These are phyloP conservation scores for Ogataea hybrid DNA, from an alignment of 1,139 yeast genomes.

Conservation along the genomic window DNA sequence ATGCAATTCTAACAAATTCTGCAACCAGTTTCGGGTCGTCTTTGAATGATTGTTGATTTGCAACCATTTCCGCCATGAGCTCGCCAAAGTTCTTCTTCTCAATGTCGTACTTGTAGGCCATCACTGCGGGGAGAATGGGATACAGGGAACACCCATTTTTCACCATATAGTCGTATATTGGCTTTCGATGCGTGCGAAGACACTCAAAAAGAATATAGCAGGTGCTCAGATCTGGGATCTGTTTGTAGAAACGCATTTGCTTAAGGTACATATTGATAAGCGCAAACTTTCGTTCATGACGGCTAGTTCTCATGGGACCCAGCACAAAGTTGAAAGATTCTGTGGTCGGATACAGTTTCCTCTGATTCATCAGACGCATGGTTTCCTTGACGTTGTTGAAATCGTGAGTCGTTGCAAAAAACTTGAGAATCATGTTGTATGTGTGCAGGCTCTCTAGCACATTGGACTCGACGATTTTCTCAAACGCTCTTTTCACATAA, in stretches of 20 bases:
- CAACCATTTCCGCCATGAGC: conserved; percentile 1
- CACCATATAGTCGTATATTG: conserved; percentile 12
- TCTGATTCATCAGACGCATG: conserved; percentile 7
- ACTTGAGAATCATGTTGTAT: conserved; percentile 15
- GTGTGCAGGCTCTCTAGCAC: conserved; percentile 6
- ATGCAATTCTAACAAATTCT: conserved; percentile 9
- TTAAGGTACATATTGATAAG: conserved; percentile 14
- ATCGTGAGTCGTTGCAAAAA: conserved; percentile 13
- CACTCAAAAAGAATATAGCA: conserved; percentile 21
- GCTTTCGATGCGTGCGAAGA: conserved; percentile 7
- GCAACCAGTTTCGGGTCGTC: conserved; percentile 11
- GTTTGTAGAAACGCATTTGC: conserved; percentile 13
- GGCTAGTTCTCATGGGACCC: conserved; percentile 13
- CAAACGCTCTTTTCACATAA: conserved; percentile 8
- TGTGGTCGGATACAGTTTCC: conserved; percentile 12
- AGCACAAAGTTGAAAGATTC: conserved; percentile 18
- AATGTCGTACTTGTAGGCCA: not conserved
- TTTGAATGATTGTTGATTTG: not conserved
- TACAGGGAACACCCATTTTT: conserved; percentile 6
- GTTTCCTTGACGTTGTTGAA: conserved; percentile 7
- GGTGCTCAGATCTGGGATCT: conserved; percentile 19
- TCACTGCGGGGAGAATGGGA: conserved; percentile 15
- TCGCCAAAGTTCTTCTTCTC: conserved; percentile 5
- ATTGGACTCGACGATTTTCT: conserved; percentile 13
- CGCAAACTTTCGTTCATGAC: conserved; percentile 6